phyloP scores from a whole-genome alignment of 208 protist species.

The Leishmania braziliensis region DNA sequence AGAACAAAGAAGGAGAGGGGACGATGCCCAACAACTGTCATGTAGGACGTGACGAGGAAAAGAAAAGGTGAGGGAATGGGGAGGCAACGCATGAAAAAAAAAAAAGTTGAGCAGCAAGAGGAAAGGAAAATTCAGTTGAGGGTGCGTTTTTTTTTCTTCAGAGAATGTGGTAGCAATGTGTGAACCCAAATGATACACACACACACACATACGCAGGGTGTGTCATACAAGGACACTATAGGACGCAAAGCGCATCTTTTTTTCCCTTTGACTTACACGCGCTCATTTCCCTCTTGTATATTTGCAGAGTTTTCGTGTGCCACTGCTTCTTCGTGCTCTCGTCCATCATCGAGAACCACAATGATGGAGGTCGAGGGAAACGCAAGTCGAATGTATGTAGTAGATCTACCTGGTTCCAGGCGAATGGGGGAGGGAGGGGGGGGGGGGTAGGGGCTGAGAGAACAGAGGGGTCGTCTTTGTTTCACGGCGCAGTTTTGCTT shows the following conservation, averaged over 20 bases:
- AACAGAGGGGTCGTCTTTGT: neutral
- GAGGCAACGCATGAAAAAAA: too few species aligned
- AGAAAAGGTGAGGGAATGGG: too few species aligned
- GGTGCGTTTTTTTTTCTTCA: neutral
- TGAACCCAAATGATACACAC: neutral
- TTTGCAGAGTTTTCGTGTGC: neutral
- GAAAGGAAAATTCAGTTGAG: neutral
- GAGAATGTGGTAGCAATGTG: neutral
- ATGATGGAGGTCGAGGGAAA: neutral
- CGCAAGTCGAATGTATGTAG: neutral
- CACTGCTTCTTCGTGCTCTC: neutral
- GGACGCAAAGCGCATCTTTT: neutral
- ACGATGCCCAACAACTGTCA: neutral
- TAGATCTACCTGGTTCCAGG: neutral
- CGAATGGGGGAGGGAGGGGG: neutral
- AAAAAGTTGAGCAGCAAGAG: neutral
- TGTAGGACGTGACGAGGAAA: neutral
- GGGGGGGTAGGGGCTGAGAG: neutral
- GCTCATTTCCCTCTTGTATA: neutral
- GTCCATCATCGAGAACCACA: neutral
- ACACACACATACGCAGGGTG: neutral
- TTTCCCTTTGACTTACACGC: too few species aligned
- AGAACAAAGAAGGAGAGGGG: neutral
- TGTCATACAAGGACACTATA: neutral
- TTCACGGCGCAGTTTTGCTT: neutral